Percentiles rank a stretch among this genome's conserved stretches.
These are phyloP conservation scores for Aaosphaeria pasadenensis DNA, from an alignment of 2,329 filamentous ascomycete species.

Conservation along the genomic window DNA sequence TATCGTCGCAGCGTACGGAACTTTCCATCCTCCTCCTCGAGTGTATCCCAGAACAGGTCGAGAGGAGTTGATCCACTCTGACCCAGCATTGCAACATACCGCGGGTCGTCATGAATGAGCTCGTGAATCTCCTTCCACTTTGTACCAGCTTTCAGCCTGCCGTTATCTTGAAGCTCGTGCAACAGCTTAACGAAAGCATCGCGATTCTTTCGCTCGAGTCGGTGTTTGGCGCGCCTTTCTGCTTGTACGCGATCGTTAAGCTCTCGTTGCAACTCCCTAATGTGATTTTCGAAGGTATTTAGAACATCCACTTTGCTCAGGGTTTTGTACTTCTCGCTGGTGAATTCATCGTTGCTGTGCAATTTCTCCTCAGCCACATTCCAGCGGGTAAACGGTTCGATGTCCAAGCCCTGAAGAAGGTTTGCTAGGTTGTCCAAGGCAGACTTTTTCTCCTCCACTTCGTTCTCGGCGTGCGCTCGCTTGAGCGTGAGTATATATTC, in stretches of 20 bases:
- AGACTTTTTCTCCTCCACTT: conserved; percentile 68
- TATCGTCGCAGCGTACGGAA: conserved; percentile 77
- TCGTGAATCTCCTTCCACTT: conserved; percentile 85
- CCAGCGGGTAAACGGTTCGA: conserved; percentile 95
- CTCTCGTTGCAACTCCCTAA: conserved; percentile 83
- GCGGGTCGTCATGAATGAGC: conserved; percentile 72
- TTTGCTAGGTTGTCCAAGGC: conserved; percentile 81
- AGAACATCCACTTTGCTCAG: conserved; percentile 88
- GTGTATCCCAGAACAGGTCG: conserved; percentile 92
- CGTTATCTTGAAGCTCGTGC: conserved; percentile 67
- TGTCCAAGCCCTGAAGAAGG: conserved; percentile 73
- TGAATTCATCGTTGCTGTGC: conserved; percentile 71
- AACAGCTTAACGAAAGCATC: conserved; percentile 77
- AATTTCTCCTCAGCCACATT: conserved; percentile 82
- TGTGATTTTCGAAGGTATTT: conserved; percentile 90
- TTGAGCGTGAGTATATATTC: conserved; percentile 87
- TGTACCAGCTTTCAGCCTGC: conserved; percentile 82
- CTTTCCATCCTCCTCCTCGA: conserved; percentile 91
- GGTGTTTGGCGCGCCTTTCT: conserved; percentile 75
- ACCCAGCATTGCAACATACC: conserved; percentile 80
- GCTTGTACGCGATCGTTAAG: conserved; percentile 91
- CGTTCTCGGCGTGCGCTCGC: conserved; percentile 73
- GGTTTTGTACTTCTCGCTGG: conserved; percentile 76
- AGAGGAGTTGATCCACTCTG: conserved; percentile 81
- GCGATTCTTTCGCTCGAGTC: conserved; percentile 80